Conservation (phyloP, 2,329 filamentous ascomycete species). For the Knufia petricola region DNA sequence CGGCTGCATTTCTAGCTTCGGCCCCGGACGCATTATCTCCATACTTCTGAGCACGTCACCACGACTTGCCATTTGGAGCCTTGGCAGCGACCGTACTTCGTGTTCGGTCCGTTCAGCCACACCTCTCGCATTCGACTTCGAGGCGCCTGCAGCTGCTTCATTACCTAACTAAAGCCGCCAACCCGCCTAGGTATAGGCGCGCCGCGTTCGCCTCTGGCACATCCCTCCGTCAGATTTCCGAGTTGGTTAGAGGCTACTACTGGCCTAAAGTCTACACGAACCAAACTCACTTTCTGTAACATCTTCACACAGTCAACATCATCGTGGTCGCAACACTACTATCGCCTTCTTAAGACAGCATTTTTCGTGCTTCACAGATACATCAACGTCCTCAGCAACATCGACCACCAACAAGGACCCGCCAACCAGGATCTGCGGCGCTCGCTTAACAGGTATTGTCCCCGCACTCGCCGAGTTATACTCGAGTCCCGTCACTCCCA, state of each 20-base stretch:
- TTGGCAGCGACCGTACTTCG: too few species aligned
- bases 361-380: neutral
- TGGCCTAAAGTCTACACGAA: neutral
- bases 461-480: slow-evolving; percentile 7
- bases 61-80: too few species aligned
- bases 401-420: neutral
- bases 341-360: neutral
- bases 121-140: too few species aligned
- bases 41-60: neutral
- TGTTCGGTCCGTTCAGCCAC: too few species aligned
- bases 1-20: neutral
- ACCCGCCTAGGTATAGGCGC: neutral
- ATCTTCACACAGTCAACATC: neutral
- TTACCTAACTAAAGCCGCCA: too few species aligned
- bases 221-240: neutral
- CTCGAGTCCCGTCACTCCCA: slow-evolving; percentile 1
- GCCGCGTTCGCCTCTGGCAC: neutral
- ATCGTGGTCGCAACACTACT: neutral
- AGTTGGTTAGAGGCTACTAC: neutral
- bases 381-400: neutral
- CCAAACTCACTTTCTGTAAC: neutral
- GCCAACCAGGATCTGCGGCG: slow-evolving; percentile 5
- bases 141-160: neutral
- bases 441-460: neutral
- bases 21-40: neutral